Evolutionary conservation across 441 rosid genomes (phyloP), one percentile per base, ranked within the genome.

Genomic region (Populus hybrid): DNA sequence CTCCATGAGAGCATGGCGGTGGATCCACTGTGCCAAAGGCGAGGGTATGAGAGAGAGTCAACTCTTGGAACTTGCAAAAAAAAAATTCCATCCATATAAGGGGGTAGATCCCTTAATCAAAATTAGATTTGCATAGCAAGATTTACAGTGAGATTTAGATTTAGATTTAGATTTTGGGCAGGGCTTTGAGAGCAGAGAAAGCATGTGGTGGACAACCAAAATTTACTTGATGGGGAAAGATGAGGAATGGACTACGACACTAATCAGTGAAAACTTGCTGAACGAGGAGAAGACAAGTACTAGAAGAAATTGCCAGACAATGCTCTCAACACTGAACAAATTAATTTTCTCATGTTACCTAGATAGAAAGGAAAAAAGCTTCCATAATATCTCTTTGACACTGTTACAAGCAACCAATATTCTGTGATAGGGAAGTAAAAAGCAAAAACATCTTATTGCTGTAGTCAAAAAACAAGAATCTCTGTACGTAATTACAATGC

Each of bases 401-500:
- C 57, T 46, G 57, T 14, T 14, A 46, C 57, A 46, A 46, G 18
- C 57, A 46, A 46, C 57, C 57, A 46, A 14, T 46, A 46, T 14
- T 46, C 20, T 46, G 57, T 4, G 20, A 46, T 4, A 14, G 18
- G 12, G 57, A 46, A 46, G 57, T 46, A 46, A 46, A 14, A 14
- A 46, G 57, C 20, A 46, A 12, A 14, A 46, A 14, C 57, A 46
- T 72, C 66, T 74, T 61, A 74, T 73, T 61, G 74, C 69, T 16
- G 74, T 75, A 64, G 35, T 42, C 5, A 6, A 66, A 59, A 72
- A 64, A 32, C n/a, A 75, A 68, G 78, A 73, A 63, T 65, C 82
- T 68, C 75, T 69, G 79, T 65, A 61, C 57, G 6, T 46, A 46
- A 79, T 69, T 64, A 73, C 82, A 76, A 63, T 26, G 24, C 10